A percentile compares a stretch with the other conserved stretches of the same genome.
Conservation (phyloP, 208 protist species). For the Wallacemonas sp. region DNA sequence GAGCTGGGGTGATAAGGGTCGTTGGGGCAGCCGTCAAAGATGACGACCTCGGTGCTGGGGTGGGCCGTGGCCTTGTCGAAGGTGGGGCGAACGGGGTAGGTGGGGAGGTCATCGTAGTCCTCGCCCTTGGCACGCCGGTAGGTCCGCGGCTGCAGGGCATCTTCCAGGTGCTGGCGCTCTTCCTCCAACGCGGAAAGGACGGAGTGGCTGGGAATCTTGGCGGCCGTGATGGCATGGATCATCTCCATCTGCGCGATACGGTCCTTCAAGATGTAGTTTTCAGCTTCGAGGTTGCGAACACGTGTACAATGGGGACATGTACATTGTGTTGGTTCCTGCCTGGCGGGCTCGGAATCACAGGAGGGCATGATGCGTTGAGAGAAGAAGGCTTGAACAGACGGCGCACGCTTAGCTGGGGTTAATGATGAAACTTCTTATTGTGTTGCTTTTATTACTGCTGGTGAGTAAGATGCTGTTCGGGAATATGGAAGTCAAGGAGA, state of each 20-base stretch:
- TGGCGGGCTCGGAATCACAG: not conserved
- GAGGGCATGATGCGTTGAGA: not conserved
- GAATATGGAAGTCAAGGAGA: not conserved
- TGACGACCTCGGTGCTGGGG: constrained; percentile 72
- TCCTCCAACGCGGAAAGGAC: constrained; percentile 57
- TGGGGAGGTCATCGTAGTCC: constrained; percentile 66
- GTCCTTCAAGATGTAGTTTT: constrained; percentile 54
- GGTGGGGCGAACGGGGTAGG: constrained; percentile 72
- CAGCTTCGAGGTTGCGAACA: constrained; percentile 39
- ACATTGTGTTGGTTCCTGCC: constrained; percentile 2
- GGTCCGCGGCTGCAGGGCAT: constrained; percentile 34
- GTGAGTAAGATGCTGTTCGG: not conserved
- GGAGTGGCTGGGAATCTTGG: constrained; percentile 34
- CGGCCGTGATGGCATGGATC: constrained; percentile 49
- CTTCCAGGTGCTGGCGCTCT: constrained; percentile 46
- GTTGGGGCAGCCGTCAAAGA: constrained; percentile 88
- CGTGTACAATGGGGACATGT: constrained; percentile 18
- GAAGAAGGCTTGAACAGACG: no score
- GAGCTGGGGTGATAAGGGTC: constrained; percentile 89
- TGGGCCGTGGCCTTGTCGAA: constrained; percentile 68
- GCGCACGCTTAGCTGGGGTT: no score
- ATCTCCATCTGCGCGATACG: constrained; percentile 50
- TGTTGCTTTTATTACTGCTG: not conserved
- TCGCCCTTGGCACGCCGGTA: constrained; percentile 33
- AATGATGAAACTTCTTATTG: not conserved